phyloP scores from a whole-genome alignment of 352 stramenopile species.

The Lagenidium giganteum region DNA sequence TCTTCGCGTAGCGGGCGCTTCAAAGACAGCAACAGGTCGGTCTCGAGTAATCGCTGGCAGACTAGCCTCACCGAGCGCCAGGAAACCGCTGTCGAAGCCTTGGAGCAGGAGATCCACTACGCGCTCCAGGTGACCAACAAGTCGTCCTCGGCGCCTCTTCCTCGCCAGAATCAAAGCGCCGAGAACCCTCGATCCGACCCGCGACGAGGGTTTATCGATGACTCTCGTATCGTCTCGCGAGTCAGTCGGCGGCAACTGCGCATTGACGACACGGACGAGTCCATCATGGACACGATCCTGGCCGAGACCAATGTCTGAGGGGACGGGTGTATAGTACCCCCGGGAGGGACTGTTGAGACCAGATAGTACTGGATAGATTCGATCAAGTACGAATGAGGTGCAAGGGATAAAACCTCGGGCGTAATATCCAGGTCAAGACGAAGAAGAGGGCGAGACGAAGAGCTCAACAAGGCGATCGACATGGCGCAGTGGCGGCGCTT shows the following conservation, averaged over 20 bases:
- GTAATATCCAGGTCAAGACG: not conserved
- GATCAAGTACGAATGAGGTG: slow-evolving; percentile 15
- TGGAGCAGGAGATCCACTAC: no score
- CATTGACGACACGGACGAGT: slow-evolving; percentile 60
- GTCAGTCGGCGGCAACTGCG: slow-evolving; percentile 23
- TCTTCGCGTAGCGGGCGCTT: no score
- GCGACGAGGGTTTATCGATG: no score
- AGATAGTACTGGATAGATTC: slow-evolving; percentile 1
- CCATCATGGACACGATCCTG: slow-evolving; percentile 63
- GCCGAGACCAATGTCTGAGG: slow-evolving; percentile 11
- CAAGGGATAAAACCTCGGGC: not conserved
- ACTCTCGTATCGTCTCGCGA: no score
- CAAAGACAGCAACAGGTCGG: no score
- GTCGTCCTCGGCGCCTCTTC: no score
- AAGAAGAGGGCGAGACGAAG: not conserved
- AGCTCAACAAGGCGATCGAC: not conserved
- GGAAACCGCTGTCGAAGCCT: no score
- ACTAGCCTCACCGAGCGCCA: no score
- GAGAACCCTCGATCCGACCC: no score
- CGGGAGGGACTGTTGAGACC: not conserved
- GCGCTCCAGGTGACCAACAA: no score
- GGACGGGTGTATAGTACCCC: not conserved
- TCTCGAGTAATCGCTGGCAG: no score
- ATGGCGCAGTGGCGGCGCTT: slow-evolving; percentile 89
- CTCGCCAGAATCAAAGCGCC: slow-evolving; percentile 1